phyloP scores from a whole-genome alignment of 2,329 filamentous ascomycete species.

The Colletotrichum sp. region DNA sequence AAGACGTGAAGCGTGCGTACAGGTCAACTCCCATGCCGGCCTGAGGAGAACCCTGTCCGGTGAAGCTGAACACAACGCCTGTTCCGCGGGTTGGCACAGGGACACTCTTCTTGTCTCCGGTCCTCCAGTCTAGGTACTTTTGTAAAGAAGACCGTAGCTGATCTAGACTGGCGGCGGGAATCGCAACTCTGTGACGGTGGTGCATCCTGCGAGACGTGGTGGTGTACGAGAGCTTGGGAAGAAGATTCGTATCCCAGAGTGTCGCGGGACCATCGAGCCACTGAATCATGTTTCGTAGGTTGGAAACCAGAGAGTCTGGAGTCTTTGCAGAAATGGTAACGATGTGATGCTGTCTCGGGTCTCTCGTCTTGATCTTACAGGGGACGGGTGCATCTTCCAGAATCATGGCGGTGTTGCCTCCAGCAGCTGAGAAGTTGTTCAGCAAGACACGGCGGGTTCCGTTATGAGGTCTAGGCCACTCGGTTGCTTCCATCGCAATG shows the following conservation, averaged over 20 bases:
- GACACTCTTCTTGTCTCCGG: slow-evolving; percentile 39
- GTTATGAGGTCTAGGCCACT: slow-evolving; percentile 49
- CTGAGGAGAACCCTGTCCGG: slow-evolving; percentile 59
- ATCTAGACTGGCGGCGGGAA: slow-evolving; percentile 42
- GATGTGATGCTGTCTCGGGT: slow-evolving; percentile 59
- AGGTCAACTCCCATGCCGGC: slow-evolving; percentile 53
- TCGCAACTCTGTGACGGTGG: slow-evolving; percentile 40
- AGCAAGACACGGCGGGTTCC: slow-evolving; percentile 52
- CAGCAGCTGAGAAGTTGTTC: slow-evolving; percentile 75
- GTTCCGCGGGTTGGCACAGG: slow-evolving; percentile 45
- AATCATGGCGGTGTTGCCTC: slow-evolving; percentile 69
- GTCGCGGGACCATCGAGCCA: slow-evolving; percentile 49
- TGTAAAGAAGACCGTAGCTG: neutral
- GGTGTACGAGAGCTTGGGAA: slow-evolving; percentile 53
- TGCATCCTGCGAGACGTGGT: slow-evolving; percentile 70
- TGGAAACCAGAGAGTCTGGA: neutral
- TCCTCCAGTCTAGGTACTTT: slow-evolving; percentile 33
- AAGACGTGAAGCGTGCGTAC: slow-evolving; percentile 48
- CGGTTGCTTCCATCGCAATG: slow-evolving; percentile 57
- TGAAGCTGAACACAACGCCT: slow-evolving; percentile 57
- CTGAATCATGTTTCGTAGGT: slow-evolving; percentile 27
- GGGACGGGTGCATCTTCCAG: slow-evolving; percentile 62
- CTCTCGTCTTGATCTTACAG: slow-evolving; percentile 44
- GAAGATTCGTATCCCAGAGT: neutral
- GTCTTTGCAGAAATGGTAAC: slow-evolving; percentile 61